Conservation (phyloP, 2,329 filamentous ascomycete species). For the Cordyceps farinosa region DNA sequence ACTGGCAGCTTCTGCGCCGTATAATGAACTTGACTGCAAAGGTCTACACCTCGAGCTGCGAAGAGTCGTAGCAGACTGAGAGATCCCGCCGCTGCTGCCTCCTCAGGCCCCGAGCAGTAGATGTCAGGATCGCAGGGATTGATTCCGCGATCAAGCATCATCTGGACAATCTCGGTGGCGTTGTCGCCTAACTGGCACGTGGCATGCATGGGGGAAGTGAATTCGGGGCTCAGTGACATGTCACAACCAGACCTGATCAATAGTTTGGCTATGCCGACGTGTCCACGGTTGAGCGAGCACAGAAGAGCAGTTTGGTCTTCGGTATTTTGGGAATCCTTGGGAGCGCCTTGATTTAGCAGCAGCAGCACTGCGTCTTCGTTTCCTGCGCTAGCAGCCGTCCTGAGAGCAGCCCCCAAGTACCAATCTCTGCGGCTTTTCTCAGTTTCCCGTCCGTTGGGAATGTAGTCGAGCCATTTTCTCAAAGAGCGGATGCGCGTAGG, state of each 20-base stretch:
- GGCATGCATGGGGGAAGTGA: not conserved
- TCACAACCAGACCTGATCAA: not conserved
- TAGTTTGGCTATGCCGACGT: not conserved
- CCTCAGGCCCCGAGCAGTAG: no score
- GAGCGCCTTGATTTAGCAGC: not conserved
- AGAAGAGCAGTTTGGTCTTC: not conserved
- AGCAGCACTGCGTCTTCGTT: not conserved
- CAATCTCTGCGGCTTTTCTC: not conserved
- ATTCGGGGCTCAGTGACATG: not conserved
- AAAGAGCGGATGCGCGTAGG: not conserved
- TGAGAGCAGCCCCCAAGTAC: not conserved
- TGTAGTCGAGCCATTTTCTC: not conserved
- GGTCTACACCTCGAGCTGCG: not conserved
- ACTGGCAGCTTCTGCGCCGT: not conserved
- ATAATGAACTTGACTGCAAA: not conserved
- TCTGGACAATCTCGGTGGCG: not conserved
- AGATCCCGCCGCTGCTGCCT: not conserved
- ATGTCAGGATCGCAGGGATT: not conserved
- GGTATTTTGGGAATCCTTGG: not conserved
- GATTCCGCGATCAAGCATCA: not conserved
- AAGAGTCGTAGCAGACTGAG: not conserved
- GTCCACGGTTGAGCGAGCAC: not conserved
- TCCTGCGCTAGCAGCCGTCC: not conserved
- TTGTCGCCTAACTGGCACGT: not conserved
- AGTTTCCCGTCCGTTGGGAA: not conserved